Conservation (phyloP, 768 basidiomycete genomes). For the Lenzites betulinus region DNA sequence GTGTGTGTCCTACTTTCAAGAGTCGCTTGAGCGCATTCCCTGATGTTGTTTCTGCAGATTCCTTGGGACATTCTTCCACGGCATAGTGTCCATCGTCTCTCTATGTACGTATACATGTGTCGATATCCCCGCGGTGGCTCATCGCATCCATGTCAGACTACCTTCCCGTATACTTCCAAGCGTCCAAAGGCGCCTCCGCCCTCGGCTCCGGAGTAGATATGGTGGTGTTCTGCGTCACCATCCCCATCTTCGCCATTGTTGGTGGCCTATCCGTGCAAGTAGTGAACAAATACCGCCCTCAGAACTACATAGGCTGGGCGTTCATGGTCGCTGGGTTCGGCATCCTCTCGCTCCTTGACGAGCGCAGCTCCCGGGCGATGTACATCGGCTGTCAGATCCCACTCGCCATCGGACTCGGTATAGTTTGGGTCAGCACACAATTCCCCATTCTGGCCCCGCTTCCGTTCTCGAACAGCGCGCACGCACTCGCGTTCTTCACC, state of each 20-base stretch:
- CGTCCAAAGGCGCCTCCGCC: slow-evolving; percentile 38
- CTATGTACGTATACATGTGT: slow-evolving; percentile 29
- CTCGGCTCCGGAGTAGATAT: slow-evolving; percentile 30
- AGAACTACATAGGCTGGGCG: slow-evolving; percentile 39
- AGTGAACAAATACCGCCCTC: slow-evolving; percentile 31
- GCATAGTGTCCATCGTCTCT: slow-evolving; percentile 16
- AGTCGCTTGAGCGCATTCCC: no score
- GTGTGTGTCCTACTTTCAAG: not conserved
- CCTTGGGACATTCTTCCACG: slow-evolving; percentile 29
- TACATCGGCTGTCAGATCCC: slow-evolving; percentile 6
- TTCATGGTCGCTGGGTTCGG: slow-evolving; percentile 42
- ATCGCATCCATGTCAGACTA: slow-evolving; percentile 33
- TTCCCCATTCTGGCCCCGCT: slow-evolving; percentile 40
- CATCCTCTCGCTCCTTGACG: not conserved
- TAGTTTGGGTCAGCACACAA: slow-evolving; percentile 29
- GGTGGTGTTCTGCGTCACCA: slow-evolving; percentile 28
- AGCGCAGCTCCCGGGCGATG: slow-evolving; percentile 1
- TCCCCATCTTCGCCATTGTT: slow-evolving; percentile 34
- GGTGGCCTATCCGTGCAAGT: slow-evolving; percentile 27
- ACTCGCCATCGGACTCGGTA: not conserved
- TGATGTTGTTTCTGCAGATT: slow-evolving; percentile 21
- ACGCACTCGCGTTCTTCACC: slow-evolving; percentile 39
- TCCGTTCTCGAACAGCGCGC: slow-evolving; percentile 34
- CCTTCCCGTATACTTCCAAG: slow-evolving; percentile 48
- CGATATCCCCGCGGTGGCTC: not conserved